These are phyloP conservation scores for Apiospora sp. DNA, from an alignment of 2,329 filamentous ascomycete genomes.

Conservation along the genomic window DNA sequence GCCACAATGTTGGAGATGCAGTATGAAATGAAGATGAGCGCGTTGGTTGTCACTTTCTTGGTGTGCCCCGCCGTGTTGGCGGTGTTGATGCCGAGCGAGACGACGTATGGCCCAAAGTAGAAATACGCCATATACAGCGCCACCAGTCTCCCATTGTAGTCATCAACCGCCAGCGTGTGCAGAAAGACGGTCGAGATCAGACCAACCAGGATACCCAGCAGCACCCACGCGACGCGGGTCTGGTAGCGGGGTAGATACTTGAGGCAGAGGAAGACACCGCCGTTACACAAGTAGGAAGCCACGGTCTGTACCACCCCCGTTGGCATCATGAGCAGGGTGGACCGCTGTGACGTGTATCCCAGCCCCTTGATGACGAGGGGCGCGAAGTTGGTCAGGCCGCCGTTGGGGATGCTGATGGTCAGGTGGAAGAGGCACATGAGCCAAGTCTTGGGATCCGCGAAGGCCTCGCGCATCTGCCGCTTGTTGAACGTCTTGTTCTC, in stretches of 20 bases:
- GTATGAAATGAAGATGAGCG: conserved; percentile 50
- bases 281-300: conserved; percentile 47
- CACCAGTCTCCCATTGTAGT: conserved; percentile 39
- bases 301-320: conserved; percentile 43
- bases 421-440: conserved; percentile 52
- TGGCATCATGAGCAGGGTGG: conserved; percentile 32
- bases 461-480: conserved; percentile 26
- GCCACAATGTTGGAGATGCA: conserved; percentile 50
- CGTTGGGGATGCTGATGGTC: conserved; percentile 43
- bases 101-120: conserved; percentile 41
- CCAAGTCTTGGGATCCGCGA: conserved; percentile 36
- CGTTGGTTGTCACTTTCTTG: conserved; percentile 57
- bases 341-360: conserved; percentile 16
- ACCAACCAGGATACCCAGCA: conserved; percentile 34
- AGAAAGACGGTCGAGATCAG: conserved; percentile 41
- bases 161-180: conserved; percentile 38
- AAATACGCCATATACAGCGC: conserved; percentile 45
- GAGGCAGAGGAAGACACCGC: conserved; percentile 43
- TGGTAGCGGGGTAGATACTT: conserved; percentile 32
- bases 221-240: conserved; percentile 30
- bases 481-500: conserved; percentile 60
- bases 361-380: conserved; percentile 18
- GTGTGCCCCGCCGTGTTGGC: conserved; percentile 54
- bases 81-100: conserved; percentile 33
- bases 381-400: conserved; percentile 25